phyloP scores from a whole-genome alignment of 257 asterid genomes.

The Primulina tabacum region DNA sequence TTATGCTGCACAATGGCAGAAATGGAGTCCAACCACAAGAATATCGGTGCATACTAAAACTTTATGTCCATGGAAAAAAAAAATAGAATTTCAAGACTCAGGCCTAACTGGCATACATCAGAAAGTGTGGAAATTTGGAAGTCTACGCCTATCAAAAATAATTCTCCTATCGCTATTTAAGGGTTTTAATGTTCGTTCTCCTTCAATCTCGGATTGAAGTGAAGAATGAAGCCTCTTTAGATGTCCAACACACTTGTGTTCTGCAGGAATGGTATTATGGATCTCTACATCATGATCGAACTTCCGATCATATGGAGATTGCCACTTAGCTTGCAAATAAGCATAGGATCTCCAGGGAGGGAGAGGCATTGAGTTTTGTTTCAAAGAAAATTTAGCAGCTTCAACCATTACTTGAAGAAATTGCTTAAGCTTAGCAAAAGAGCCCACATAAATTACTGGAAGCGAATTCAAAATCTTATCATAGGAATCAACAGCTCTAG shows the following conservation, averaged over 20 bases:
- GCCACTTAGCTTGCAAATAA: slow-evolving; percentile 70
- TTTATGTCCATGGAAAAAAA: not conserved
- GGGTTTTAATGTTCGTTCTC: slow-evolving; percentile 40
- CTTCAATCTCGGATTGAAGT: slow-evolving; percentile 48
- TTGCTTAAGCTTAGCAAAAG: slow-evolving; percentile 50
- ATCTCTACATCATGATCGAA: slow-evolving; percentile 25
- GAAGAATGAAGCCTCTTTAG: slow-evolving; percentile 44
- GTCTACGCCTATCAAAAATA: slow-evolving; percentile 32
- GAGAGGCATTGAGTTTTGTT: slow-evolving; percentile 78
- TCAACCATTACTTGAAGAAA: slow-evolving; percentile 72
- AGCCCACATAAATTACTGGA: slow-evolving; percentile 64
- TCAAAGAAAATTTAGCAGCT: slow-evolving; percentile 65
- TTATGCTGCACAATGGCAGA: not conserved
- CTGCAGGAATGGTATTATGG: slow-evolving; percentile 1
- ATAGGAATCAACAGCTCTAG: slow-evolving; percentile 75
- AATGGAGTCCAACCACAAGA: not conserved
- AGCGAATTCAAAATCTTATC: slow-evolving; percentile 52
- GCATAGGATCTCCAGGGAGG: slow-evolving; percentile 80
- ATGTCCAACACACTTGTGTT: slow-evolving; percentile 54
- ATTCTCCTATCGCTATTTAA: slow-evolving; percentile 33
- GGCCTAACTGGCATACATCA: not conserved
- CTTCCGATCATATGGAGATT: slow-evolving; percentile 46
- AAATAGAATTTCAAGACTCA: not conserved
- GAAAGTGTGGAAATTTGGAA: slow-evolving; percentile 22
- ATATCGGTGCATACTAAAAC: not conserved